Conservation (phyloP, 179 eudicot genomes). For the Pouteria campechiana region DNA sequence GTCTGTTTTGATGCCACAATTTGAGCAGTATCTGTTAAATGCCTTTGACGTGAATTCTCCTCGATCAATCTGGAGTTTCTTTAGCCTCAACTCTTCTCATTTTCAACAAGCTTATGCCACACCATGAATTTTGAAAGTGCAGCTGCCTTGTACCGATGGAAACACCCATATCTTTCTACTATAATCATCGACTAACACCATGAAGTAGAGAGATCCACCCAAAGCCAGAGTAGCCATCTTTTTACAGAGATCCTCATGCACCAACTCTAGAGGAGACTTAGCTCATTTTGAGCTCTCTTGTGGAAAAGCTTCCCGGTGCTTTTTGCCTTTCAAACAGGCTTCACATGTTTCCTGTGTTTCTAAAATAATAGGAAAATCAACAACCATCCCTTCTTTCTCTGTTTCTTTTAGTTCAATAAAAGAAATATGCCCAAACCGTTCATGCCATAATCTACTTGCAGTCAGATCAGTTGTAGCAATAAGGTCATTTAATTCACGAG, state of each 20-base stretch:
- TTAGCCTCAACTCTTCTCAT: conserved; percentile 1
- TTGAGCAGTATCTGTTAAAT: not conserved
- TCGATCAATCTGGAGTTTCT: not conserved
- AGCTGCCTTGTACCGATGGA: conserved; percentile 1
- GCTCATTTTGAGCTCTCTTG: conserved; percentile 4
- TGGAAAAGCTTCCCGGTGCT: not conserved
- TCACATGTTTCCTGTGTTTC: not conserved
- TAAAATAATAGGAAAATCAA: too few species aligned
- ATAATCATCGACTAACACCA: conserved; percentile 6
- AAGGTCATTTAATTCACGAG: not conserved
- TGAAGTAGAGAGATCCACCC: conserved; percentile 1
- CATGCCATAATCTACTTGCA: conserved; percentile 1
- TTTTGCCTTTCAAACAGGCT: conserved; percentile 1
- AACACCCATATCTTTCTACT: conserved; percentile 5
- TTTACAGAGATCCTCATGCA: conserved; percentile 2
- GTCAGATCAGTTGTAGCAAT: not conserved
- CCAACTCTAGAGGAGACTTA: not conserved
- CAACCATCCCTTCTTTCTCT: not conserved
- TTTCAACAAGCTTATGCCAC: not conserved
- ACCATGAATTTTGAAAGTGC: not conserved
- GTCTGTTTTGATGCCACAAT: not conserved
- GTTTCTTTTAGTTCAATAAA: not conserved
- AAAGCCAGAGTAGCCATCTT: not conserved
- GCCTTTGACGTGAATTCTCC: conserved; percentile 4
- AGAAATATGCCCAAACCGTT: not conserved